Base-by-base conservation (phyloP, 2,329 filamentous ascomycete species). In the Alternaria brassicae region DNA sequence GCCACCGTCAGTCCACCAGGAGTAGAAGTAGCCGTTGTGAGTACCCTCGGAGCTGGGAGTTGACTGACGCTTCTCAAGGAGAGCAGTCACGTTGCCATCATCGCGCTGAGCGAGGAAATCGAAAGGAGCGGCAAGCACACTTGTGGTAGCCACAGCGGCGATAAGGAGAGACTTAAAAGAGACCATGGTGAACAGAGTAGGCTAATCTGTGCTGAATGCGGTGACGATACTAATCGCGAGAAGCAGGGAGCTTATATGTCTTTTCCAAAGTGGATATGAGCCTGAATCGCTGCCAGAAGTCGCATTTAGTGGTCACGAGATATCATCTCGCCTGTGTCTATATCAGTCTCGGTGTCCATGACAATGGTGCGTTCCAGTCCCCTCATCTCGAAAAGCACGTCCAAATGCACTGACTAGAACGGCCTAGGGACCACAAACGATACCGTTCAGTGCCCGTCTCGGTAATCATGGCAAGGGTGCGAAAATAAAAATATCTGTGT, bases 1-100 rank as follows among this genome's bases (percentile, higher is more conserved):
- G 9, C 72, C 75, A 30, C 82, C 81, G 57, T 87, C 84, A 53
- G 81, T 85, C 84, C 84, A 88, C 79, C 81, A 86, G 5, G 83
- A 85, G 75, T 85, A 88, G 79, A 83, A 88, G 78, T 81, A 88
- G 47, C 65, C 62, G 50, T 67, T 72, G 59, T 72, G 60, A 48
- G 78, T 82, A 47, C 85, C 85, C 3, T 81, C 83, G 6, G 75
- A 72, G 66, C 79, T 83, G 55, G 78, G 69, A 17, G 83, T 83
- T 13, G 53, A 56, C 30, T 66, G 62, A 36, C 63, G 45, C 42
- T 58, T 68, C 49, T 65, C 63, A n/a, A 70, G 52, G 10, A 62
- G 51, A 19, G 65, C 61, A 34, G 61, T 63, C 8, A 50, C 57
- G 41, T 70, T 69, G 53, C 28, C 63, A 56, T 66, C 67, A n/a